Base-by-base conservation (phyloP, 495 filamentous ascomycete genomes). In the Talaromyces stipitatus region DNA sequence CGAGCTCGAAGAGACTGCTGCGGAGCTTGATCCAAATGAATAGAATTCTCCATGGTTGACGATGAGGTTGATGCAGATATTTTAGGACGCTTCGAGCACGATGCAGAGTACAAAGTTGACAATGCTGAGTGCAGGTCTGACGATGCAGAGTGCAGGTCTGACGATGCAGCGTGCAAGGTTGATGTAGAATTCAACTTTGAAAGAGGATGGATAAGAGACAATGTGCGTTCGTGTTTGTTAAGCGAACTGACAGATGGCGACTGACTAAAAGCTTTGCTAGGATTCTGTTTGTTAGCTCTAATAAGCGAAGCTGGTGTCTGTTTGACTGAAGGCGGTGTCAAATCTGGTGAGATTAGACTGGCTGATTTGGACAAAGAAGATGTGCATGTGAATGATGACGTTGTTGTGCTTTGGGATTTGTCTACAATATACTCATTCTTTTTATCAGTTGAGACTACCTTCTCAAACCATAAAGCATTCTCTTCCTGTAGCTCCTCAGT, bases 401-500 rank as follows among this genome's bases (percentile, higher is more conserved):
- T 45, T 33, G 33, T 29, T 10, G 23, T 41, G 51, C 32, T 54
- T 54, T 54, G 51, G 22, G 72, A 74, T 50, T 60, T 54, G 24
- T 61, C 61, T 10, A 55, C 48, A 23, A 66, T 60, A 38, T 72
- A 73, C 1, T 71, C 58, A 14, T 61, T 48, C 2, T 59, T 61
- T 7, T 59, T 66, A 50, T 79, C 78, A 1, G 78, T 71, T 36
- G 62, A 59, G 54, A 82, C 77, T 10, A 89, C 62, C 6, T 76
- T 78, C 11, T 77, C 72, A 26, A 76, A 65, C 83, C 85, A 89
- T 1, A 70, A 58, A 2, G 71, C 69, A 60, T 78, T 68, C 59
- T 86, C 78, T 28, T 82, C 69, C n/a, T 69, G 71, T 27, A 80
- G 59, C 14, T 76, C 71, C 30, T 74, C 67, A 4, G 22, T 46